phyloP scores from a whole-genome alignment of 192 early-diverging fungal genomes.

The Nowakowskiella sp. region DNA sequence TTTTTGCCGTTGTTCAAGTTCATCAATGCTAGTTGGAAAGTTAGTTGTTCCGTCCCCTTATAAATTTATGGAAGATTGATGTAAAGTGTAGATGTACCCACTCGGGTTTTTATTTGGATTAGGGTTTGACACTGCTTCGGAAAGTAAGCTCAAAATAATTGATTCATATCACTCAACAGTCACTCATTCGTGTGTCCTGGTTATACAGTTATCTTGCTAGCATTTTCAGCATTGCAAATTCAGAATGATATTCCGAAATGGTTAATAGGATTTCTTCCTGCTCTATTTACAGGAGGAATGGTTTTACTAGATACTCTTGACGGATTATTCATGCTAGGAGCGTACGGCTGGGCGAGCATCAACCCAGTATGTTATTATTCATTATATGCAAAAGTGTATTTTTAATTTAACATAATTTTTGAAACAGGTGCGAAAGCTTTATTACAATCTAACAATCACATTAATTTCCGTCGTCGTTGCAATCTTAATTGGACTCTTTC shows the following conservation, averaged over 20 bases:
- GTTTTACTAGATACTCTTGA: conserved; percentile 60
- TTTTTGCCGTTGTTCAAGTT: background rate
- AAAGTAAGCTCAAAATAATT: no score
- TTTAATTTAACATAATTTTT: background rate
- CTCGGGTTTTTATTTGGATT: conserved; percentile 56
- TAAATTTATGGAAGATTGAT: conserved; percentile 3
- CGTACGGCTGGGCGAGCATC: conserved; percentile 56
- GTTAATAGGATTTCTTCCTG: conserved; percentile 51
- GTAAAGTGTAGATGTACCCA: conserved; percentile 20
- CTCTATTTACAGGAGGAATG: conserved; percentile 63
- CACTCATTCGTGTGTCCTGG: no score
- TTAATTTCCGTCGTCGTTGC: conserved; percentile 53
- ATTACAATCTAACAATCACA: conserved; percentile 60
- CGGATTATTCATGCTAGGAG: conserved; percentile 55
- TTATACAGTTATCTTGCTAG: conserved; percentile 50
- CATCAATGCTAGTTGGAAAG: background rate
- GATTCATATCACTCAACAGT: no score
- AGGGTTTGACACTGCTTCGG: conserved; percentile 67
- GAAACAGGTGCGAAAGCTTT: conserved; percentile 41
- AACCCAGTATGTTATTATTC: conserved; percentile 26
- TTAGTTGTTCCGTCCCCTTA: background rate
- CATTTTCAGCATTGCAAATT: conserved; percentile 48
- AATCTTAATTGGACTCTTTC: conserved; percentile 43
- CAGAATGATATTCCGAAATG: conserved; percentile 34
- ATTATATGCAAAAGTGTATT: background rate